Evolutionary conservation across 768 basidiomycete species (phyloP), one percentile per base, ranked within the genome.

Genomic region (Roridomyces roridus): DNA sequence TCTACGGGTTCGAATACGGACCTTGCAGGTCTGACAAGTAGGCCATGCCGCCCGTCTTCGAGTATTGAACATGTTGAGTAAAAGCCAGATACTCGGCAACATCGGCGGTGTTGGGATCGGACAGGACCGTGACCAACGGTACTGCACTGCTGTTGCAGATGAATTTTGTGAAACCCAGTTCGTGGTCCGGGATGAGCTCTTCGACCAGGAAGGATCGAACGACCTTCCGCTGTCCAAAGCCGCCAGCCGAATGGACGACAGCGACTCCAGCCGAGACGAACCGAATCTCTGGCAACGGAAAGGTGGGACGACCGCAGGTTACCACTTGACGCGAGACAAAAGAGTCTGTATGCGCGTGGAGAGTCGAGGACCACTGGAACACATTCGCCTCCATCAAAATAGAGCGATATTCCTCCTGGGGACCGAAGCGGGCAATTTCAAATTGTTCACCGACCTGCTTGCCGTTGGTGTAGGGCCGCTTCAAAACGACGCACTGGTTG

Each of bases 321-420:
- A n/a, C n/a, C n/a, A n/a, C n/a, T n/a, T n/a, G n/a, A n/a, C n/a
- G n/a, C n/a, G n/a, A n/a, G n/a, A n/a, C n/a, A n/a, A n/a, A n/a
- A n/a, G n/a, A n/a, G n/a, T n/a, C n/a, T n/a, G n/a, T n/a, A n/a
- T n/a, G n/a, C n/a, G n/a, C n/a, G n/a, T n/a, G n/a, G n/a, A n/a
- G n/a, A n/a, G n/a, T n/a, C n/a, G n/a, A n/a, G n/a, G 48, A 18
- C 36, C 48, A 50, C 10, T 21, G 18, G 5, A 36, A 35, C 5
- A 50, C 69, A 17, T 82, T 78, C 42, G 61, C 73, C 29, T 47
- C 63, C 20, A 70, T 80, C 12, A 75, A 73, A 45, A 60, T 68
- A 35, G 62, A 70, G 8, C 65, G 81, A 9, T 82, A 81, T 59
- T 74, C 77, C 0, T 71, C 70, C 31, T 72, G 76, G 1, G 78